phyloP scores from a whole-genome alignment of 352 stramenopile species.

The Phytopythium oedochilum region DNA sequence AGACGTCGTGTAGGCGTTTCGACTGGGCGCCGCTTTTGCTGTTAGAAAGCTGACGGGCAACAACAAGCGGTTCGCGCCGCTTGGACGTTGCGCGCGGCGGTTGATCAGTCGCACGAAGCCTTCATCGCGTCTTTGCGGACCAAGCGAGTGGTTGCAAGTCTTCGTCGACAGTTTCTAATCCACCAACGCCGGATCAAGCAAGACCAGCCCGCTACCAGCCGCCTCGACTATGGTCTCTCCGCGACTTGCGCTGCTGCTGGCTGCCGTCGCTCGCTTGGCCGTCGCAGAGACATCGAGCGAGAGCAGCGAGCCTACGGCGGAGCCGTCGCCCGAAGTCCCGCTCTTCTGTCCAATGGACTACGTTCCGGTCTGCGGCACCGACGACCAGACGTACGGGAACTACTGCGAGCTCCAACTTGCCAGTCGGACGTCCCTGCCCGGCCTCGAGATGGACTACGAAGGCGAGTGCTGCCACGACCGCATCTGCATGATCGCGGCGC shows the following conservation, averaged over 20 bases:
- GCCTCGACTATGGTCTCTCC: not conserved
- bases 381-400: constrained; percentile 11
- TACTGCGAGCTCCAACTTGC: constrained; percentile 3
- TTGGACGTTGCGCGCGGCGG: not conserved
- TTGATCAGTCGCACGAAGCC: not conserved
- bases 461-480: not conserved
- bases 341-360: constrained; percentile 7
- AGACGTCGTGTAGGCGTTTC: too few relatives aligned
- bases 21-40: not conserved
- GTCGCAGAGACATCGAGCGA: too few relatives aligned
- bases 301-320: too few relatives aligned
- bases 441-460: too few relatives aligned
- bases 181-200: not conserved
- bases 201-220: not conserved
- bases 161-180: not conserved
- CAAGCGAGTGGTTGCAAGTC: too few relatives aligned
- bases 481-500: constrained; percentile 1
- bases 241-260: too few relatives aligned
- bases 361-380: constrained; percentile 13
- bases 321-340: too few relatives aligned
- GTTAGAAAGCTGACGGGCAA: not conserved
- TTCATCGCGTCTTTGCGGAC: not conserved
- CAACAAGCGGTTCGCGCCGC: not conserved
- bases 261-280: too few relatives aligned
- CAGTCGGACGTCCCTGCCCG: too few relatives aligned